Evolutionary conservation across 169 alveolate species (phyloP).

Genomic region (Toxoplasma gondii): DNA sequence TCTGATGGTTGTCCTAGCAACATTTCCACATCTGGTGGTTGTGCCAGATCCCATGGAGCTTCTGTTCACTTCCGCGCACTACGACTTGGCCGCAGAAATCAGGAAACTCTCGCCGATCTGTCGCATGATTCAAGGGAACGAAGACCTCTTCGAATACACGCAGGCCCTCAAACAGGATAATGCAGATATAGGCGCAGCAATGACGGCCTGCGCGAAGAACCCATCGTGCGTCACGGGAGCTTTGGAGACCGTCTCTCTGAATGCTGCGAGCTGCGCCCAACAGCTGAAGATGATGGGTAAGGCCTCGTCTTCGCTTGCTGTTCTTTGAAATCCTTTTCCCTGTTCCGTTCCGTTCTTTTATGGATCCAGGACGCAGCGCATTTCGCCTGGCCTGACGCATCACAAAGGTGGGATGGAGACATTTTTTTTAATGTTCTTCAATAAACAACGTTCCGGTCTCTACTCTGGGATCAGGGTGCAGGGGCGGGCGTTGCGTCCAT

Average conservation of each 20-base stretch:
- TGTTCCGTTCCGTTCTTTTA: neutral
- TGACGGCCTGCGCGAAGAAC: neutral
- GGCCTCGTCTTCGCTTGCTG: neutral
- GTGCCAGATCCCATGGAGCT: constrained; percentile 39
- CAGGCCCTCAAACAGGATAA: neutral
- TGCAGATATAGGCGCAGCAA: neutral
- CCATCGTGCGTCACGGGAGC: constrained; percentile 4
- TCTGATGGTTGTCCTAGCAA: constrained; percentile 38
- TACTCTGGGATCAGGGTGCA: no score
- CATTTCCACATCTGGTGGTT: constrained; percentile 36
- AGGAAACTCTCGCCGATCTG: neutral
- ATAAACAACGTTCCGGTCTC: no score
- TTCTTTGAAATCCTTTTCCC: neutral
- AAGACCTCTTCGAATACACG: neutral
- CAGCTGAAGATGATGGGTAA: neutral
- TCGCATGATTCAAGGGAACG: neutral
- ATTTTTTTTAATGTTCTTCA: no score
- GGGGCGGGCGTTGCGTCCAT: no score
- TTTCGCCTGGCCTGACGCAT: no score
- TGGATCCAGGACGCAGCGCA: no score
- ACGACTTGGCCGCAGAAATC: neutral
- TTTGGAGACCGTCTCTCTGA: neutral
- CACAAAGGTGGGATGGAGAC: no score
- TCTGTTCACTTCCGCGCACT: neutral
- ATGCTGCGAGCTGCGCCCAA: neutral